These are phyloP conservation scores for Nicotiana paniculata DNA, from an alignment of 257 asterid species.

Conservation along the genomic window DNA sequence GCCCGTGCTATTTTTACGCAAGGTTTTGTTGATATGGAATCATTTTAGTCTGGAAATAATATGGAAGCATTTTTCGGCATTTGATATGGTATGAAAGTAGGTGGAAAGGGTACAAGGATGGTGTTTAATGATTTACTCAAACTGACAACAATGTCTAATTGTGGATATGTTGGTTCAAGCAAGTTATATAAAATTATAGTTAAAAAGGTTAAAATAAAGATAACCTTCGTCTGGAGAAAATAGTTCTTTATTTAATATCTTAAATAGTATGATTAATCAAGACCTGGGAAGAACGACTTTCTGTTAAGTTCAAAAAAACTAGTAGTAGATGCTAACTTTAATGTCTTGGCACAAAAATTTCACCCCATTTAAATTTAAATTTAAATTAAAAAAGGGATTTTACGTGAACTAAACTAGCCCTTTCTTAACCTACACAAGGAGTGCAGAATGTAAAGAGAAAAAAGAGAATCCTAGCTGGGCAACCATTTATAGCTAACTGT, in stretches of 20 bases:
- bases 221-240: not conserved
- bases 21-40: not conserved
- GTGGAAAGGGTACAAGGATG: not conserved
- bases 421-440: too few relatives aligned
- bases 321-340: not conserved
- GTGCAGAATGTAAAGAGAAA: too few relatives aligned
- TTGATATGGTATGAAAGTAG: not conserved
- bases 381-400: too few relatives aligned
- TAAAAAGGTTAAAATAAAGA: not conserved
- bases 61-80: not conserved
- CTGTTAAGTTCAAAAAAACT: too few relatives aligned
- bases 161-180: too few relatives aligned
- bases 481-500: too few relatives aligned
- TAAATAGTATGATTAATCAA: not conserved
- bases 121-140: not conserved
- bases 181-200: too few relatives aligned
- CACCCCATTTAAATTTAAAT: too few relatives aligned
- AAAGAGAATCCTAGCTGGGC: too few relatives aligned
- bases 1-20: too few relatives aligned
- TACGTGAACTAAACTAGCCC: too few relatives aligned
- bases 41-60: not conserved
- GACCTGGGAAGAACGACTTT: not conserved
- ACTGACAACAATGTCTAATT: not conserved
- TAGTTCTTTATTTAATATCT: not conserved
- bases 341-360: too few relatives aligned